These are phyloP conservation scores for Pythium plurisporium DNA, from an alignment of 352 stramenopile species.

Conservation along the genomic window DNA sequence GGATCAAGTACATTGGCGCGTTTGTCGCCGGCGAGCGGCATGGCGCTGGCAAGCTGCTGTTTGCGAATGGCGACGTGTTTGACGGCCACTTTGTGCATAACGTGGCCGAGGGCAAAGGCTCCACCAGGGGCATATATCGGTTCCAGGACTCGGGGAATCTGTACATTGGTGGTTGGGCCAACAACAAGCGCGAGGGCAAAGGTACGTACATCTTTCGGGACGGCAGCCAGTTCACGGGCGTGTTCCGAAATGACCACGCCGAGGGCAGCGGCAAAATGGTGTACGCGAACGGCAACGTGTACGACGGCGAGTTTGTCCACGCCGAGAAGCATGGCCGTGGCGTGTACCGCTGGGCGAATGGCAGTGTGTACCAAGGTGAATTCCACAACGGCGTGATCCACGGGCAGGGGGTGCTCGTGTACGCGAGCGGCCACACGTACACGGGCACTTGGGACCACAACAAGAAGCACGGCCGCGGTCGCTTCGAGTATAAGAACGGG, in stretches of 20 bases:
- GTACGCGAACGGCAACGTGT: constrained; percentile 84
- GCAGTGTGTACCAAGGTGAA: constrained; percentile 69
- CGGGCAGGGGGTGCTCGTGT: constrained; percentile 49
- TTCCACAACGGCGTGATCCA: constrained; percentile 68
- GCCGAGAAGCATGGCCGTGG: constrained; percentile 64
- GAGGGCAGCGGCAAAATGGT: constrained; percentile 74
- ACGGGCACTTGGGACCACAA: constrained; percentile 58
- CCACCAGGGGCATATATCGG: constrained; percentile 56
- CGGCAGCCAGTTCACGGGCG: constrained; percentile 54
- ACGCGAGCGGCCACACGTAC: constrained; percentile 65
- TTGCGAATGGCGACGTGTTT: constrained; percentile 75
- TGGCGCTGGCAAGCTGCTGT: constrained; percentile 62
- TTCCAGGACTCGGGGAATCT: constrained; percentile 61
- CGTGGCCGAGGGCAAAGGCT: constrained; percentile 39
- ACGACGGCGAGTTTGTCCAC: constrained; percentile 58
- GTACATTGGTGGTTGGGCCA: constrained; percentile 61
- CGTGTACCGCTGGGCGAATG: constrained; percentile 68
- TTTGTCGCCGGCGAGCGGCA: constrained; percentile 59
- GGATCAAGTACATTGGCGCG: constrained; percentile 60
- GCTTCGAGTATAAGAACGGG: constrained; percentile 76
- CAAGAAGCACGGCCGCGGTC: constrained; percentile 75
- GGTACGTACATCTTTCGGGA: constrained; percentile 57
- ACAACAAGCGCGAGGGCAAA: constrained; percentile 71
- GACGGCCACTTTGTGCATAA: constrained; percentile 62
- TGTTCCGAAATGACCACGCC: constrained; percentile 55